Percentiles rank a stretch among this genome's conserved stretches.
Conservation (phyloP, 140 eudicot species). For the Senecio squalidus region DNA sequence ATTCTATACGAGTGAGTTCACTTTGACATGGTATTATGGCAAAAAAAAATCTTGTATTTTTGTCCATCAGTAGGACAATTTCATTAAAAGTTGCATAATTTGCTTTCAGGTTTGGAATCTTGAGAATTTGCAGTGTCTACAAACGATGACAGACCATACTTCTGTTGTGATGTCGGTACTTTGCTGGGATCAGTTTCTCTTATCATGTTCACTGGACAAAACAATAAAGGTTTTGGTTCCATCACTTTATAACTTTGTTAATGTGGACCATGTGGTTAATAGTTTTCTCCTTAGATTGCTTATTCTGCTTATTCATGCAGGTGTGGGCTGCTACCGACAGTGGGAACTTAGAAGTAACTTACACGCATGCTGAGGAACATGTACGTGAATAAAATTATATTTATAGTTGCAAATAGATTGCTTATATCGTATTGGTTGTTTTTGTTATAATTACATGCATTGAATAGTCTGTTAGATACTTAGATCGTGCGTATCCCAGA, state of each 20-base stretch:
- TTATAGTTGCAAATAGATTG: neutral
- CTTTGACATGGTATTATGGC: constrained; percentile 1
- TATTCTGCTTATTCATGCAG: constrained; percentile 32
- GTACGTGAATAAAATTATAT: constrained; percentile 36
- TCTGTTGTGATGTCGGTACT: constrained; percentile 92
- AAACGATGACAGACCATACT: constrained; percentile 69
- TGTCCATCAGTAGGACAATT: neutral
- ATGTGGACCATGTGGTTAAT: neutral
- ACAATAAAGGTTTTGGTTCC: constrained; percentile 64
- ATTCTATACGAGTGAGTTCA: constrained; percentile 60
- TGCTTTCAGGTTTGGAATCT: constrained; percentile 84
- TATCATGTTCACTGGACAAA: constrained; percentile 81
- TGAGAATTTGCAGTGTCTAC: constrained; percentile 82
- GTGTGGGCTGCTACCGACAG: constrained; percentile 84
- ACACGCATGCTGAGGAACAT: constrained; percentile 76
- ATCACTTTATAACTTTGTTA: neutral
- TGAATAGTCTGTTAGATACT: neutral
- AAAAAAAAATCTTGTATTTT: too few species aligned
- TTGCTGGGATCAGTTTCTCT: constrained; percentile 95
- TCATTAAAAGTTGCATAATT: neutral
- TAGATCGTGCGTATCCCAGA: neutral
- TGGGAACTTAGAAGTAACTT: constrained; percentile 87
- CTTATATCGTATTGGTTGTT: neutral
- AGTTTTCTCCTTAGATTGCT: neutral
- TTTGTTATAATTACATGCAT: neutral